Evolutionary conservation across 257 asterid genomes (phyloP).

Genomic region (Primulina huaijiensis): DNA sequence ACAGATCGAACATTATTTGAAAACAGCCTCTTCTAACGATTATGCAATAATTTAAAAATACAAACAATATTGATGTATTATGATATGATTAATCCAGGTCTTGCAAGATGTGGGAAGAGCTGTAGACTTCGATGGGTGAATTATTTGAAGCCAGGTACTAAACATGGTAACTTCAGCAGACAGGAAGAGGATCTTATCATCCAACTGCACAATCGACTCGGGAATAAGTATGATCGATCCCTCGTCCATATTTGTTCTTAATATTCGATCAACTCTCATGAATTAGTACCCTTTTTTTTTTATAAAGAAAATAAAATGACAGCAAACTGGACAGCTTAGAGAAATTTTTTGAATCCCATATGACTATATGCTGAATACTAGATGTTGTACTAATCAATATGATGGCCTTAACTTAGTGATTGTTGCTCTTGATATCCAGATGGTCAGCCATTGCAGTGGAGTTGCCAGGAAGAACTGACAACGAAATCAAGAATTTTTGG

Average conservation of each 20-base stretch:
- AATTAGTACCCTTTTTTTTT: not conserved
- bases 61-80: not conserved
- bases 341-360: not conserved
- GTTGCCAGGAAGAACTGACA: slow-evolving; percentile 22
- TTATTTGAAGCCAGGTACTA: slow-evolving; percentile 47
- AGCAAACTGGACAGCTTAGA: not conserved
- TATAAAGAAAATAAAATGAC: too few relatives aligned
- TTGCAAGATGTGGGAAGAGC: slow-evolving; percentile 59
- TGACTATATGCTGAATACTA: not conserved
- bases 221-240: slow-evolving; percentile 34
- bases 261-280: not conserved
- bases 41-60: not conserved
- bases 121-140: slow-evolving; percentile 64
- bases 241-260: not conserved
- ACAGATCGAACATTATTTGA: not conserved
- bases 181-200: slow-evolving; percentile 44
- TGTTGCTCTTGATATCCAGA: slow-evolving; percentile 5
- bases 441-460: slow-evolving; percentile 18
- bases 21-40: not conserved
- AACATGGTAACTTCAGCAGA: slow-evolving; percentile 36
- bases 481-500: slow-evolving; percentile 20
- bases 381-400: not conserved
- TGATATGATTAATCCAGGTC: slow-evolving; percentile 26
- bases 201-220: slow-evolving; percentile 37
- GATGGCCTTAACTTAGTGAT: too few relatives aligned